phyloP scores from a whole-genome alignment of 192 early-diverging fungal genomes.

The Coemansia sp. region DNA sequence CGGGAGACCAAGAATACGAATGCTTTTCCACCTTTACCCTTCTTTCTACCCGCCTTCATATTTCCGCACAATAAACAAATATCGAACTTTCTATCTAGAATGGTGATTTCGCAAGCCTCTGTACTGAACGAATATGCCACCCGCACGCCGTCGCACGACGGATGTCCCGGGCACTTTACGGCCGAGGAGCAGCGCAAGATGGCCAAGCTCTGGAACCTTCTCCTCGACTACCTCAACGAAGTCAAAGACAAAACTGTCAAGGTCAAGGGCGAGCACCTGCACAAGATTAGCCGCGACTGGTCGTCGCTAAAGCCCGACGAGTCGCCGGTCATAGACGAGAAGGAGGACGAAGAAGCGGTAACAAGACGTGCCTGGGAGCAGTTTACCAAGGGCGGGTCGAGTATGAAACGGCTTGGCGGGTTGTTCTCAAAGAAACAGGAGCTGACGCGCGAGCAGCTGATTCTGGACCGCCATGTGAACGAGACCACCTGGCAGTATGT shows the following conservation, averaged over 20 bases:
- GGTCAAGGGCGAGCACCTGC: slow-evolving; percentile 25
- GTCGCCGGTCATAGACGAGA: neutral
- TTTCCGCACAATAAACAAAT: neutral
- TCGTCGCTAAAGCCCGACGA: slow-evolving; percentile 17
- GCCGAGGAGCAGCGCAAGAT: slow-evolving; percentile 30
- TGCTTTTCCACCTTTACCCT: no score
- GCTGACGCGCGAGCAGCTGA: slow-evolving; percentile 14
- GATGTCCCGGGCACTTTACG: slow-evolving; percentile 23
- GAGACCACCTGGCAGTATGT: slow-evolving; percentile 43
- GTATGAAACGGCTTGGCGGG: slow-evolving; percentile 14
- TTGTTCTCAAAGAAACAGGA: slow-evolving; percentile 11
- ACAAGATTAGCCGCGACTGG: slow-evolving; percentile 28
- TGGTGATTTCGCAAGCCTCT: slow-evolving; percentile 43
- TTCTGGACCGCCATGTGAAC: slow-evolving; percentile 32
- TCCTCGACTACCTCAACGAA: slow-evolving; percentile 22
- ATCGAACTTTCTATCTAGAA: slow-evolving; percentile 4
- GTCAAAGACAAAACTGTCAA: slow-evolving; percentile 23
- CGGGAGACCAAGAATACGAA: no score
- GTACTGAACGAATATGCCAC: slow-evolving; percentile 37
- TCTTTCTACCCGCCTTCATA: neutral
- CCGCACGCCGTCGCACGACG: slow-evolving; percentile 7
- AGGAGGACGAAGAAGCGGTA: slow-evolving; percentile 15
- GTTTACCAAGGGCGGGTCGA: slow-evolving; percentile 33
- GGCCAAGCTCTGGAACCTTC: slow-evolving; percentile 30
- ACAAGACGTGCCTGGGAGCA: slow-evolving; percentile 33